Conservation (phyloP, 495 filamentous ascomycete species). For the Filosporella fistucella region DNA sequence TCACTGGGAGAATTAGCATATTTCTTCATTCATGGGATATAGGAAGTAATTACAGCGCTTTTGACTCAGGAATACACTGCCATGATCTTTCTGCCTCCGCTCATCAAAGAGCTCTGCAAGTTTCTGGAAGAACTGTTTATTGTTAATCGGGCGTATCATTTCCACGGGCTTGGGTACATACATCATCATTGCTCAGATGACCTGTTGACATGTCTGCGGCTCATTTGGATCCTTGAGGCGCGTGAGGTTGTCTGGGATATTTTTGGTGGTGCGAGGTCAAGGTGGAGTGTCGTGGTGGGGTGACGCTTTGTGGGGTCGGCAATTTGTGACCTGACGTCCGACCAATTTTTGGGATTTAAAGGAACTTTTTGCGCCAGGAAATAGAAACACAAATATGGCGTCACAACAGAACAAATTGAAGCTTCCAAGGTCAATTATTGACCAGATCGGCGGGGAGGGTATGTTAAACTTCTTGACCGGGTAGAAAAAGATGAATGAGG, state of each 20-base stretch:
- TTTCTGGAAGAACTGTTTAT: slow-evolving; percentile 74
- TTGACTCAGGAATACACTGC: slow-evolving; percentile 79
- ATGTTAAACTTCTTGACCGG: background rate
- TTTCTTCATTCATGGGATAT: slow-evolving; percentile 11
- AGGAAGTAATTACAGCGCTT: slow-evolving; percentile 56
- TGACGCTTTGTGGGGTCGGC: slow-evolving; percentile 22
- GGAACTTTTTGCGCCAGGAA: background rate
- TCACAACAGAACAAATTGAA: slow-evolving; percentile 53
- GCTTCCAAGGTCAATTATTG: slow-evolving; percentile 55
- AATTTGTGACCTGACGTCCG: slow-evolving; percentile 1
- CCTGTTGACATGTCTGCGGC: slow-evolving; percentile 40
- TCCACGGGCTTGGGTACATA: slow-evolving; percentile 26
- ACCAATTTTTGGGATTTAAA: slow-evolving; percentile 1
- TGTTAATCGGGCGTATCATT: slow-evolving; percentile 11
- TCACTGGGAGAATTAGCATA: slow-evolving; percentile 20
- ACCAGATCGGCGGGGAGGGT: slow-evolving; percentile 51
- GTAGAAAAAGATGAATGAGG: background rate
- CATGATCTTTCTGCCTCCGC: slow-evolving; percentile 63
- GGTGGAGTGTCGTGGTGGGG: too few species aligned
- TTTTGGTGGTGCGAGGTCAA: slow-evolving; percentile 2
- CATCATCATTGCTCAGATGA: slow-evolving; percentile 72
- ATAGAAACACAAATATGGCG: slow-evolving; percentile 6
- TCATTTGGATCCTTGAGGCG: background rate
- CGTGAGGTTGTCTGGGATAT: slow-evolving; percentile 6
- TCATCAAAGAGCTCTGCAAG: slow-evolving; percentile 70